A percentile compares a stretch with the other conserved stretches of the same genome.
Evolutionary conservation across 768 basidiomycete species (phyloP).

Genomic region (Symmetrospora coprosmae): DNA sequence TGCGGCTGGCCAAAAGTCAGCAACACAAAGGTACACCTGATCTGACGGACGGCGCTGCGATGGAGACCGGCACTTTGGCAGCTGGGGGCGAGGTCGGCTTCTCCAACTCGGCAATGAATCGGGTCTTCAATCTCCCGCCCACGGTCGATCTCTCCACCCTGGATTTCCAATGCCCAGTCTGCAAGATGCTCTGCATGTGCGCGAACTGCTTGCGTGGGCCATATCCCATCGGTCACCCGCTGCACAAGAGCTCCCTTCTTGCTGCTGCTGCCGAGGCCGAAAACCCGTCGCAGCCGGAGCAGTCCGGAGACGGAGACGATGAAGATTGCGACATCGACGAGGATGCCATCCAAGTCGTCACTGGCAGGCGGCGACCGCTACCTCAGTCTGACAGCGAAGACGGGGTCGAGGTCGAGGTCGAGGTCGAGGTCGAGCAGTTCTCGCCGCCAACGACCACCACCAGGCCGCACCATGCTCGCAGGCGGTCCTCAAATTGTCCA

Average conservation of each 20-base stretch:
- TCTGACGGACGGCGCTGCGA: too few species aligned
- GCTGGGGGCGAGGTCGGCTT: too few species aligned
- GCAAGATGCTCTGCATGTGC: slow-evolving; percentile 7
- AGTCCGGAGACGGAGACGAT: neutral
- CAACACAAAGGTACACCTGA: too few species aligned
- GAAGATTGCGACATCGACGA: neutral
- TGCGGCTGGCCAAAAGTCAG: too few species aligned
- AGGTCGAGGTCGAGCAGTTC: too few species aligned
- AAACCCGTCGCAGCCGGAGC: neutral
- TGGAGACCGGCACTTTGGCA: too few species aligned
- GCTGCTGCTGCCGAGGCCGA: neutral
- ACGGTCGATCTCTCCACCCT: neutral
- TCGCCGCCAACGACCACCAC: too few species aligned
- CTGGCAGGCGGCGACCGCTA: neutral
- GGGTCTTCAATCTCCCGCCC: too few species aligned
- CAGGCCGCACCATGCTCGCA: too few species aligned
- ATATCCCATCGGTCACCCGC: neutral
- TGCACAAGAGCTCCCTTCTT: too few species aligned
- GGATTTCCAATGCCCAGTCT: slow-evolving; percentile 18
- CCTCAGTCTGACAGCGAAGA: neutral
- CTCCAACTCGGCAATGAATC: too few species aligned
- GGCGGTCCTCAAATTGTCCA: too few species aligned
- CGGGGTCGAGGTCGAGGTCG: neutral
- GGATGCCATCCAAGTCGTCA: neutral
- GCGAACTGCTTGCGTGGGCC: slow-evolving; percentile 6